phyloP scores from a whole-genome alignment of 345 rosid genomes.

The Cardamine occulta region DNA sequence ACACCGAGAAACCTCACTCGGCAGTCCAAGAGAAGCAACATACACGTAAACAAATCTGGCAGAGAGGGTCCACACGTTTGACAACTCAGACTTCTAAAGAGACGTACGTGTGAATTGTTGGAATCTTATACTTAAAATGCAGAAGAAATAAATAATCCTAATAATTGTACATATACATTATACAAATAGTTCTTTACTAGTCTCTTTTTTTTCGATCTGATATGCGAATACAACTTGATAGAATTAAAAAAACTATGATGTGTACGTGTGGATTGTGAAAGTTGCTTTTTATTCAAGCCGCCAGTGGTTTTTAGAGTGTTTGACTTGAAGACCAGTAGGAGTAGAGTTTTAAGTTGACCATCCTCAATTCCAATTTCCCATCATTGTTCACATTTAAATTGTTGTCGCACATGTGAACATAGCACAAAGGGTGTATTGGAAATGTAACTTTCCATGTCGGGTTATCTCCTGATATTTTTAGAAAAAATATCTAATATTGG shows the following conservation, averaged over 20 bases:
- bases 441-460: slow-evolving; percentile 14
- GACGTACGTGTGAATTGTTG: slow-evolving; percentile 21
- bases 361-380: neutral
- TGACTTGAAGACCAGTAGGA: slow-evolving; percentile 1
- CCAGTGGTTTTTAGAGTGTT: slow-evolving; percentile 21
- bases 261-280: slow-evolving; percentile 16
- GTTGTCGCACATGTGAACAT: neutral
- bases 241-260: neutral
- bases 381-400: slow-evolving; percentile 3
- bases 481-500: neutral
- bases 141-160: no score
- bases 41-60: neutral
- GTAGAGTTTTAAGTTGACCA: slow-evolving; percentile 24
- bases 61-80: slow-evolving; percentile 38
- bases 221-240: slow-evolving; percentile 15
- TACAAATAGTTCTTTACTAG: neutral
- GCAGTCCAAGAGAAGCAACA: no score
- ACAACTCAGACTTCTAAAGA: slow-evolving; percentile 7
- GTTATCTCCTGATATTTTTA: slow-evolving; percentile 4
- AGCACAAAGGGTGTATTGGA: neutral
- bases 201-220: neutral
- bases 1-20: no score
- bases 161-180: neutral
- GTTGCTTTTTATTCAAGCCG: slow-evolving; percentile 30
- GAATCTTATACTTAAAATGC: no score